phyloP scores from a whole-genome alignment of 1,284 basidiomycete species.

The Microbotryum violaceum region DNA sequence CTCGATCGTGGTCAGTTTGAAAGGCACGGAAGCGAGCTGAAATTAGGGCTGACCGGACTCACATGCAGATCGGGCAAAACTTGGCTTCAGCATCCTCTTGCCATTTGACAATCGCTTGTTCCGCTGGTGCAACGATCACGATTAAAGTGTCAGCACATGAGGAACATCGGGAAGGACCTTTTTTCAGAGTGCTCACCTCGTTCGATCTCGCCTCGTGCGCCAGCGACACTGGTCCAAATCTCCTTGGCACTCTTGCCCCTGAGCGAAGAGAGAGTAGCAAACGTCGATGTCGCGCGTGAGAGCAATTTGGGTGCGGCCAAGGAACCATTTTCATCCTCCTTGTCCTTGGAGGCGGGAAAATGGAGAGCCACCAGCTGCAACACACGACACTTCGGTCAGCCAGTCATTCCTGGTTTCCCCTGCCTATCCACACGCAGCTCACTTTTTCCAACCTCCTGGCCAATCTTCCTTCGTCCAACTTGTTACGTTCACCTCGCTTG shows the following conservation, averaged over 20 bases:
- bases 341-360: slow-evolving; percentile 9
- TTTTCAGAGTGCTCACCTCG: slow-evolving; percentile 3
- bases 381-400: neutral
- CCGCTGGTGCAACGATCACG: slow-evolving; percentile 45
- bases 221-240: slow-evolving; percentile 13
- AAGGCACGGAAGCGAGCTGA: neutral
- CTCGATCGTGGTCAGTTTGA: neutral
- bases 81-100: slow-evolving; percentile 68
- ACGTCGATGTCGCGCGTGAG: neutral
- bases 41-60: slow-evolving; percentile 39
- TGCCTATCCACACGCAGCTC: neutral
- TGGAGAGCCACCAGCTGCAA: slow-evolving; percentile 27
- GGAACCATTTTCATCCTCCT: neutral
- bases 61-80: slow-evolving; percentile 80
- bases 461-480: slow-evolving; percentile 27
- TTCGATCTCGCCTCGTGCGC: slow-evolving; percentile 18
- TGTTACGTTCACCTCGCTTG: slow-evolving; percentile 10
- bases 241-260: slow-evolving; percentile 18
- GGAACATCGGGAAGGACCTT: neutral
- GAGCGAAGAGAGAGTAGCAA: slow-evolving; percentile 7
- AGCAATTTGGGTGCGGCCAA: neutral
- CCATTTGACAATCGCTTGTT: slow-evolving; percentile 93
- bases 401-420: neutral
- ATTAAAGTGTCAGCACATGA: neutral
- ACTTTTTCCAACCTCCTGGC: slow-evolving; percentile 31